These are phyloP conservation scores for Malus hybrid DNA, from an alignment of 331 rosid genomes.

Conservation along the genomic window DNA sequence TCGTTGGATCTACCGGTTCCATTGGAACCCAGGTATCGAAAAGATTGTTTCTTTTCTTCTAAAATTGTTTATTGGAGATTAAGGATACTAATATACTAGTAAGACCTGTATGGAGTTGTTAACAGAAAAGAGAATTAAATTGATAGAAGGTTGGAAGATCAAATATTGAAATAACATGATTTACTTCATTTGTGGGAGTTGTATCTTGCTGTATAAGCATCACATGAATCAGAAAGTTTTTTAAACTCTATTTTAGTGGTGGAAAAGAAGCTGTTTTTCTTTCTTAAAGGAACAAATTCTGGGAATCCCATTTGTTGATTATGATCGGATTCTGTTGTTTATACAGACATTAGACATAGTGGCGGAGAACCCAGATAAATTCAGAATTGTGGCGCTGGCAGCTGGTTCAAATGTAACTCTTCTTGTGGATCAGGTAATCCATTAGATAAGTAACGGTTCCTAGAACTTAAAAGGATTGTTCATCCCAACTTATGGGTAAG, in stretches of 20 bases:
- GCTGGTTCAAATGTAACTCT: constrained; percentile 90
- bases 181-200: neutral
- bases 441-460: neutral
- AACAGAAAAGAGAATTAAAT: neutral
- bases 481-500: neutral
- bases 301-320: constrained; percentile 8
- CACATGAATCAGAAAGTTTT: neutral
- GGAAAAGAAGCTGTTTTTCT: too few relatives aligned
- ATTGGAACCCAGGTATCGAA: constrained; percentile 83
- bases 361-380: constrained; percentile 82
- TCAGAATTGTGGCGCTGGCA: constrained; percentile 79
- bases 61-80: neutral
- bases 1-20: constrained; percentile 81
- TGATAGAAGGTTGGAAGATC: neutral
- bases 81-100: neutral
- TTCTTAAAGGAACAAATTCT: neutral
- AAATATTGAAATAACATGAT: neutral
- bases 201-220: neutral
- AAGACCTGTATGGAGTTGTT: neutral
- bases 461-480: neutral
- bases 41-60: neutral
- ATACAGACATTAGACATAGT: constrained; percentile 86
- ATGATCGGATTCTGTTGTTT: constrained; percentile 10
- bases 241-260: neutral
- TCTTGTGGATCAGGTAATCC: constrained; percentile 82